Evolutionary conservation across 2,329 filamentous ascomycete genomes (phyloP), one percentile per base, ranked within the genome.

Genomic region (Pyrenophora seminiperda): DNA sequence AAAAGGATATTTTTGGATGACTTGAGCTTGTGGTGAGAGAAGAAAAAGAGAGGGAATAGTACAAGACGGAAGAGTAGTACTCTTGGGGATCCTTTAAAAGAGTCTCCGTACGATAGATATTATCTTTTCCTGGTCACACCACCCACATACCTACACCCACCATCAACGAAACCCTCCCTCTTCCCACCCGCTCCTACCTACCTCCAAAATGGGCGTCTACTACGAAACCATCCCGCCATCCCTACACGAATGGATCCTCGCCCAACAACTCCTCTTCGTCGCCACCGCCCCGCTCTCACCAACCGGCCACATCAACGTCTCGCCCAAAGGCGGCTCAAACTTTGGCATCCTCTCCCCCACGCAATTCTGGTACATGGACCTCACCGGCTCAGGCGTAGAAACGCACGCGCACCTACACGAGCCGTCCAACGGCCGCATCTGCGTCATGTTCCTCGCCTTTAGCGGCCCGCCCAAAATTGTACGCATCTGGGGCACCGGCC

Each of bases 181-280:
- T 27, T 27, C 4, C 4, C 24, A 7, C 4, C 9, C 7, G 10
- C 24, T n/a, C n/a, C 7, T 2, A 11, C 7, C 10, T 9, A 11
- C 24, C 7, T 11, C 7, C 7, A 27, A 27, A 2, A 77, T 77
- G 75, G 75, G 73, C 32, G 68, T 70, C 54, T 77, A 72, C 65
- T 76, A 76, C 65, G 74, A 77, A 59, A 69, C 66, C 13, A 76
- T 77, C 10, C 74, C 74, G 0, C 41, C 67, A 22, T 68, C 65
- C 34, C 63, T 76, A 20, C 63, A 65, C 19, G 54, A 66, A 60
- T 78, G 76, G 76, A 76, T 77, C 46, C 61, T 73, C 1, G 60
- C 71, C n/a, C 76, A 78, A 41, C 71, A 76, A 34, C 69, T 77
- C 65, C 67, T 78, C 37, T 76, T 70, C 63, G 75, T 78, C 7